These are phyloP conservation scores for Pythium apleroticum DNA, from an alignment of 352 stramenopile genomes.

Conservation along the genomic window DNA sequence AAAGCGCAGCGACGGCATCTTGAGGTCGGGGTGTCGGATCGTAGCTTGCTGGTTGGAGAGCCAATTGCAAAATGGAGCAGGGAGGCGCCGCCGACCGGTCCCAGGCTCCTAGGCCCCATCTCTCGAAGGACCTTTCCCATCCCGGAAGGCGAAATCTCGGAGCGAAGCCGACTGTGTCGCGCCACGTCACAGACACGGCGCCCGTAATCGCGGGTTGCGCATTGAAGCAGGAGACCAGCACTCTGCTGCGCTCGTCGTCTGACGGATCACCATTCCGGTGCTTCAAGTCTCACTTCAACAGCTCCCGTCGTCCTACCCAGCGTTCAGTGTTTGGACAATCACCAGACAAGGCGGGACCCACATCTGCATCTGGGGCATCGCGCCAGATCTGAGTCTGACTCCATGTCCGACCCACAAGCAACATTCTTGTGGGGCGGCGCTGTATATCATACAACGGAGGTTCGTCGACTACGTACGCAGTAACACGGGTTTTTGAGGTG, in stretches of 20 bases:
- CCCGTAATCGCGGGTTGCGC: background rate
- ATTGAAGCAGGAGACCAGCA: background rate
- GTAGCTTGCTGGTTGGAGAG: background rate
- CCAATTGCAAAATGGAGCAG: slow-evolving; percentile 11
- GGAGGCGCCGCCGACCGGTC: too few relatives aligned
- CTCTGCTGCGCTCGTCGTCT: background rate
- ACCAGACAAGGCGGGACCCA: slow-evolving; percentile 1
- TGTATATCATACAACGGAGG: slow-evolving; percentile 4
- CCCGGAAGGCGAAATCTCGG: background rate
- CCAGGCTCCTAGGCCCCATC: background rate
- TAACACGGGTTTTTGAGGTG: slow-evolving; percentile 4
- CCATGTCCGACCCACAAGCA: slow-evolving; percentile 8
- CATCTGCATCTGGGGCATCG: background rate
- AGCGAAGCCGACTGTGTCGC: background rate
- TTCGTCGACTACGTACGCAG: slow-evolving; percentile 3
- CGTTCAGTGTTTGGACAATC: background rate
- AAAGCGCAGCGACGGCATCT: slow-evolving; percentile 6
- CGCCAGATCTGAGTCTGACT: background rate
- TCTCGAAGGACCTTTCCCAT: background rate
- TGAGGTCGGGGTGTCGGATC: background rate
- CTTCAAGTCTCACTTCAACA: slow-evolving; percentile 4
- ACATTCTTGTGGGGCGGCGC: slow-evolving; percentile 18
- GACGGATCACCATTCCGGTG: slow-evolving; percentile 19
- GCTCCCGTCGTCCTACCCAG: background rate
- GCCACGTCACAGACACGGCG: background rate